Percentiles rank a stretch among this genome's conserved stretches.
phyloP scores from a whole-genome alignment of 2,329 filamentous ascomycete genomes.

The Colletotrichum gigasporum region DNA sequence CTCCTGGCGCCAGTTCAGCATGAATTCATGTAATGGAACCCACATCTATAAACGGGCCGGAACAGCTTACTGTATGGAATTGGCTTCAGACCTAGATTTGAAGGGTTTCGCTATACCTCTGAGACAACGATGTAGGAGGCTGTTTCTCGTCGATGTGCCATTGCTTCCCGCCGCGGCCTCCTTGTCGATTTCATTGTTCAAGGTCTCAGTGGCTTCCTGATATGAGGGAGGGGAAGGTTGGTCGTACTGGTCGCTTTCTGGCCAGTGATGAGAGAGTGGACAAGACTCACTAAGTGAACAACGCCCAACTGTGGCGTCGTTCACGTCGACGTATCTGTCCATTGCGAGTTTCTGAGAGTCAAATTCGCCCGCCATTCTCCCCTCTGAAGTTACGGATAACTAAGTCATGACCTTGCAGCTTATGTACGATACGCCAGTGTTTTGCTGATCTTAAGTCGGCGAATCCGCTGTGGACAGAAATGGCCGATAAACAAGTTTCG shows the following conservation, averaged over 20 bases:
- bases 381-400: too few species aligned
- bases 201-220: background rate
- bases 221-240: background rate
- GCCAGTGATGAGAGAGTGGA: background rate
- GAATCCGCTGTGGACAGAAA: too few species aligned
- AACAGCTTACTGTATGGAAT: background rate
- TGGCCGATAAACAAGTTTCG: too few species aligned
- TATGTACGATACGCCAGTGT: too few species aligned
- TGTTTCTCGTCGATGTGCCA: background rate
- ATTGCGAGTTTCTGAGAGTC: background rate
- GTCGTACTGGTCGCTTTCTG: accelerated
- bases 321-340: background rate
- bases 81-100: background rate
- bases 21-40: too few species aligned
- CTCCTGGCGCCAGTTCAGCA: background rate
- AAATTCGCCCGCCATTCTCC: background rate
- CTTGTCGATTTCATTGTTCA: background rate
- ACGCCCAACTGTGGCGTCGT: background rate
- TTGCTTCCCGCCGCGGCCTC: too few species aligned
- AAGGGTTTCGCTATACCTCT: background rate
- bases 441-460: too few species aligned
- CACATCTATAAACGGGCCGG: background rate
- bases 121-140: background rate
- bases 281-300: too few species aligned
- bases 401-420: too few species aligned